Base-by-base conservation (phyloP, 78 protist genomes). In the Emiliania huxleyi region DNA sequence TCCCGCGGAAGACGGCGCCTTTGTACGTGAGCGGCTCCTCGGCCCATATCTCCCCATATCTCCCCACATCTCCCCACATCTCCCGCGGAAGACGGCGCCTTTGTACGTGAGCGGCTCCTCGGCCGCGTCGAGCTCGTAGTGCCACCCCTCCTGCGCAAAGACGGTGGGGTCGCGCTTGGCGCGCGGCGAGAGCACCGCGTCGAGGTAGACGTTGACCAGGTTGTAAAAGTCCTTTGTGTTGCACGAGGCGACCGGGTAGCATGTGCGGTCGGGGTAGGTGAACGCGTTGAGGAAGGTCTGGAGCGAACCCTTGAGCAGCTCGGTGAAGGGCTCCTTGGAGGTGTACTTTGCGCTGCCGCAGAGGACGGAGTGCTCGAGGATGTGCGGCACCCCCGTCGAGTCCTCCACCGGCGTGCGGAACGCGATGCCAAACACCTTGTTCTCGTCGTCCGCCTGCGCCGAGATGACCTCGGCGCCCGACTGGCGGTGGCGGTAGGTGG, bases 211-310 rank as follows among this genome's bases (percentile, higher is more conserved):
- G 81, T 93, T 90, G 45, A 91, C 38, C 25, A 95, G 91, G 90
- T 95, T 95, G 94, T 91, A 55, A 42, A 84, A 94, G 93, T 93
- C 95, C 93, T 88, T 69, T 6, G 79, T 46, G 88, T 91, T 90
- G 69, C n/a, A 84, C 37, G 88, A 43, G 19, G 96, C 92, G 29
- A 96, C 92, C 22, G 95, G 96, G 87, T 96, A 96, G 93, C 93
- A 94, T 18, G 97, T 96, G 37, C 91, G 90, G 91, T 94, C 95
- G 8, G 94, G 93, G 45, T 81, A 87, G 43, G 97, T 96, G 87
- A 96, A 93, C 23, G 97, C 97, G 75, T 96, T 96, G 49, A 96
- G 93, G 90, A 94, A 96, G 23, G 96, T 94, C 55, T 94, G 75
- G 42, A 93, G 91, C 43, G 96, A 95, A 25, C 93, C 56, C 85